Evolutionary conservation across 2,329 filamentous ascomycete species (phyloP).

Genomic region (Fusarium subtropicale): DNA sequence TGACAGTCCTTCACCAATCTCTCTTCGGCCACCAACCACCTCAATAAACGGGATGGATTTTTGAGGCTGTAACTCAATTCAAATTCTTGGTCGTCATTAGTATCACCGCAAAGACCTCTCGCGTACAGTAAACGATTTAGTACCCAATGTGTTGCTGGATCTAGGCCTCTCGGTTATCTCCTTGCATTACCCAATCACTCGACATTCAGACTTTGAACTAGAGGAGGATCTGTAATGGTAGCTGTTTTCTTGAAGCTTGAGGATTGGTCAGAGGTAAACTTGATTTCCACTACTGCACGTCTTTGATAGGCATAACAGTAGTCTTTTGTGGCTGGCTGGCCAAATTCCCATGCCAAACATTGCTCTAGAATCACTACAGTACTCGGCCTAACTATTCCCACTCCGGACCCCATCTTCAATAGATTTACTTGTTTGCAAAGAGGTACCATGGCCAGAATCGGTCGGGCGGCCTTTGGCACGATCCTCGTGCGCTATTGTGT

Average conservation of each 20-base stretch:
- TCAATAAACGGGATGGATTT: background rate
- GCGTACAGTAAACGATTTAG: background rate
- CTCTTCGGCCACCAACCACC: background rate
- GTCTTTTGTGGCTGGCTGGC: constrained; percentile 34
- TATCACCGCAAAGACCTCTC: background rate
- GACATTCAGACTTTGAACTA: constrained; percentile 11
- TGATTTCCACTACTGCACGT: constrained; percentile 9
- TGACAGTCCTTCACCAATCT: background rate
- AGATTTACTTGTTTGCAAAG: background rate
- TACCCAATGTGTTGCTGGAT: background rate
- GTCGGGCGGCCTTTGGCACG: background rate
- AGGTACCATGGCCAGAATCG: background rate
- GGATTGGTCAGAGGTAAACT: constrained; percentile 11
- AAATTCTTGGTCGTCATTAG: background rate
- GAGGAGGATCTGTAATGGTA: background rate
- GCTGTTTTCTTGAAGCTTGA: background rate
- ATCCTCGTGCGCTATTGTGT: background rate
- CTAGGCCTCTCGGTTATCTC: constrained; percentile 13
- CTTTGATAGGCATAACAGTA: constrained; percentile 23
- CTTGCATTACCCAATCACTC: constrained; percentile 1
- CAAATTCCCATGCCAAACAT: constrained; percentile 22
- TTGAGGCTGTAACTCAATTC: constrained; percentile 2
- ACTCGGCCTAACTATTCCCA: constrained; percentile 23
- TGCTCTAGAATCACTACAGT: background rate
- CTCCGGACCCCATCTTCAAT: constrained; percentile 28